Base-by-base conservation (phyloP, 768 basidiomycete genomes). In the Serendipita vermifera region DNA sequence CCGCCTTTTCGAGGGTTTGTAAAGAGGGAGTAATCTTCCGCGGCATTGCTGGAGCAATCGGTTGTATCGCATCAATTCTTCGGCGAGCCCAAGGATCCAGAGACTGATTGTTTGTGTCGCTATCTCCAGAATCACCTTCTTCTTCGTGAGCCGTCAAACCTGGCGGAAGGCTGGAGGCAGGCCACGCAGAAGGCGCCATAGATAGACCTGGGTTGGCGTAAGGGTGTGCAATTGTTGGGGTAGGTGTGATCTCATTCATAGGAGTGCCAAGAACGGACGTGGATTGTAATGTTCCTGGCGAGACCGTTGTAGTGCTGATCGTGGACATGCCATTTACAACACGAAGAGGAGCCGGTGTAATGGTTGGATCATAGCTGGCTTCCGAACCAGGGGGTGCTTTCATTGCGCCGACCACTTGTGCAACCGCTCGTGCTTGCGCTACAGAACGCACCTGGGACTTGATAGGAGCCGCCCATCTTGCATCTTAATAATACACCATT, bases 1-100 rank as follows among this genome's bases (percentile, higher is more conserved):
- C 88, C 53, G 92, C 89, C 68, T 87, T 92, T 69, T 99, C 93
- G 65, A 97, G 75, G 29, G 94, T 96, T 38, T 83, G 76, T 57
- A 99, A 75, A 55, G 92, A 93, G 35, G 94, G 92, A 13, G 76
- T 80, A 64, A 97, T 84, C 67, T 76, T 77, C 62, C 71, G 74
- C 58, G 76, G 76, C 41, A 64, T 68, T 46, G 70, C 71, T 38
- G 66, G 71, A 39, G 54, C 27, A 38, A 53, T 29, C 33, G 38
- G 48, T 33, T 31, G 27, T 31, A 40, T 56, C 5, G 55, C 55
- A 29, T 56, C 56, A 58, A 31, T 58, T 57, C 54, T 60, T 57
- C 29, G 63, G 61, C 55, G 61, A 66, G 56, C 61, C 68, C 65
- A 59, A 22, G 33, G 51, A 13, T 26, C 43, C 29, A 27, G 27